These are phyloP conservation scores for Trametes gibbosa DNA, from an alignment of 768 basidiomycete genomes.

Conservation along the genomic window DNA sequence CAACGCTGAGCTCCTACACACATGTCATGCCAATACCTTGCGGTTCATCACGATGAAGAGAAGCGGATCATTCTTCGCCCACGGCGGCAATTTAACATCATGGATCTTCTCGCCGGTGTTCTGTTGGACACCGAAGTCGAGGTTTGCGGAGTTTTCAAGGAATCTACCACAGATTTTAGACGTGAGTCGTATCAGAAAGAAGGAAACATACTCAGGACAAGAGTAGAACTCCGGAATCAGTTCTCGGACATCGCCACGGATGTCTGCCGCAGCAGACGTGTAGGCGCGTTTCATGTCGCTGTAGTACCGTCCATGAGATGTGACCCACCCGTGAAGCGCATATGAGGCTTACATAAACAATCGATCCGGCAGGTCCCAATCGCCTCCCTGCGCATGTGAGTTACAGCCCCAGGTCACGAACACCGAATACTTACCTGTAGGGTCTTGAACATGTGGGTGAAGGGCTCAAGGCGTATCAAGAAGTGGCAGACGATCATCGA, in stretches of 20 bases:
- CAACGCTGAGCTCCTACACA: background rate
- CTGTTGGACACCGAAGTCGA: conserved; percentile 78
- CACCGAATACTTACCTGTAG: conserved; percentile 47
- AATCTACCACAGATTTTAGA: conserved; percentile 49
- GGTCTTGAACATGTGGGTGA: conserved; percentile 94
- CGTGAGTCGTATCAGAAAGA: background rate
- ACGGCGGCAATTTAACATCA: conserved; percentile 84
- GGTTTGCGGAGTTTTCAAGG: conserved; percentile 71
- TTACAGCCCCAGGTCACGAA: background rate
- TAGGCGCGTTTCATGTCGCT: conserved; percentile 83
- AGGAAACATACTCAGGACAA: conserved; percentile 64
- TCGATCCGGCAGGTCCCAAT: conserved; percentile 91
- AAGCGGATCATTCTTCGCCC: conserved; percentile 83
- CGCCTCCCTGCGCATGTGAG: conserved; percentile 63
- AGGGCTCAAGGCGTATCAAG: conserved; percentile 85
- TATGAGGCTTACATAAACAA: conserved; percentile 59
- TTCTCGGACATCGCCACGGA: conserved; percentile 90
- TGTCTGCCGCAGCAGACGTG: conserved; percentile 79
- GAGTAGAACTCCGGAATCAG: conserved; percentile 89
- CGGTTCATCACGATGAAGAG: conserved; percentile 81
- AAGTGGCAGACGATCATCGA: conserved; percentile 98
- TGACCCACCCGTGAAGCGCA: background rate
- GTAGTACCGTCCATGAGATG: conserved; percentile 12
- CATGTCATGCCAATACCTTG: conserved; percentile 39
- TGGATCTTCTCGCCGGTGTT: conserved; percentile 78